A percentile compares a stretch with the other conserved stretches of the same genome.
These are phyloP conservation scores for Lentinus polychrous DNA, from an alignment of 1,284 basidiomycete genomes.

Conservation along the genomic window DNA sequence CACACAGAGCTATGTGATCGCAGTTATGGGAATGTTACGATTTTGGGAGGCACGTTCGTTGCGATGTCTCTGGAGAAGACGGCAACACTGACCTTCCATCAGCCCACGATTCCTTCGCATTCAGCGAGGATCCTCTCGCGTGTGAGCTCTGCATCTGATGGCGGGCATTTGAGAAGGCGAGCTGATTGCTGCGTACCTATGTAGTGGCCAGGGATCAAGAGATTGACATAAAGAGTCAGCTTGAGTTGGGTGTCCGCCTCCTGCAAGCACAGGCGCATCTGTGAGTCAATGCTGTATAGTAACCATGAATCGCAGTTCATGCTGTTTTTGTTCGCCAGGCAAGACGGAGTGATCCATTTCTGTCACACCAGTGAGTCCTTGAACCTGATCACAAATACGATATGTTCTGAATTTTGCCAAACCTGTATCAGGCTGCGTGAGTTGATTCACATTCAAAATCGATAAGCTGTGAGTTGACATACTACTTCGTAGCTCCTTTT, in stretches of 20 bases:
- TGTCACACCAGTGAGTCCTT: slow-evolving; percentile 61
- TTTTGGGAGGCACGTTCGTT: slow-evolving; percentile 36
- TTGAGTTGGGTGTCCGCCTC: slow-evolving; percentile 63
- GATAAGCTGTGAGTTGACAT: not conserved
- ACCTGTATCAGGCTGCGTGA: slow-evolving; percentile 18
- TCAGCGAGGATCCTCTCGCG: slow-evolving; percentile 40
- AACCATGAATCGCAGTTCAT: not conserved
- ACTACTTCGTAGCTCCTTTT: slow-evolving; percentile 32
- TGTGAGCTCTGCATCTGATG: slow-evolving; percentile 26
- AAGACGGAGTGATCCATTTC: slow-evolving; percentile 43
- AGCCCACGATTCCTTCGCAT: slow-evolving; percentile 67
- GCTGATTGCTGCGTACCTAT: not conserved
- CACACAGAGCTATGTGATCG: slow-evolving; percentile 52
- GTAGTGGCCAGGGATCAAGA: slow-evolving; percentile 58
- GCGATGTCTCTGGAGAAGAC: not conserved
- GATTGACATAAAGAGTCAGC: slow-evolving; percentile 50
- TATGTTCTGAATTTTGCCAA: slow-evolving; percentile 16
- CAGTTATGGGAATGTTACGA: slow-evolving; percentile 55
- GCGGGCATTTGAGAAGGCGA: not conserved
- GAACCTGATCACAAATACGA: slow-evolving; percentile 21
- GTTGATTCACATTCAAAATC: slow-evolving; percentile 1
- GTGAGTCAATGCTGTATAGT: slow-evolving; percentile 11
- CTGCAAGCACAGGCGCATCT: slow-evolving; percentile 69
- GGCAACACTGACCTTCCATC: slow-evolving; percentile 5
- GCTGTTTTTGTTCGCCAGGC: slow-evolving; percentile 11